Conservation (phyloP, 1,284 basidiomycete species). For the Clitocybe nebularis region DNA sequence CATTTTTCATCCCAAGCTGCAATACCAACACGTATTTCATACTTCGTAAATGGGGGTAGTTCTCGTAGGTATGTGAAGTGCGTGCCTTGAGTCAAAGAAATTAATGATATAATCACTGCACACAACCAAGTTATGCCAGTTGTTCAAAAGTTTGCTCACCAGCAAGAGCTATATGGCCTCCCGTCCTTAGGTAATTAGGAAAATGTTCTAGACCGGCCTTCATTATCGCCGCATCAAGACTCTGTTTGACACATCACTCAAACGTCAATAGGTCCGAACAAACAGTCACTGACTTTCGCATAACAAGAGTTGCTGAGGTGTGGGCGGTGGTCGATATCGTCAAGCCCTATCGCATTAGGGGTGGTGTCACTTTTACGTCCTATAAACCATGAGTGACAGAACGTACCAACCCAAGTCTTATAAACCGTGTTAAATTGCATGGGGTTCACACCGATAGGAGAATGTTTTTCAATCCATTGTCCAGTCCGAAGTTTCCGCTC, state of each 20-base stretch:
- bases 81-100: constrained; percentile 48
- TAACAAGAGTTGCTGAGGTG: constrained; percentile 79
- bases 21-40: constrained; percentile 66
- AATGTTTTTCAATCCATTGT: constrained; percentile 43
- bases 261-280: constrained; percentile 1
- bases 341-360: constrained; percentile 39
- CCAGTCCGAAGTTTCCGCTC: constrained; percentile 34
- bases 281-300: constrained; percentile 50
- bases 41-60: constrained; percentile 69
- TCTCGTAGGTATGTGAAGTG: constrained; percentile 77
- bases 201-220: constrained; percentile 45
- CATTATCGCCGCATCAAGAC: constrained; percentile 40
- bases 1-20: constrained; percentile 85
- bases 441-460: constrained; percentile 56
- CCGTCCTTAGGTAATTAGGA: constrained; percentile 59
- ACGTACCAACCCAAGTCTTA: constrained; percentile 49
- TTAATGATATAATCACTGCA: too few species aligned
- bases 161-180: constrained; percentile 69
- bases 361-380: neutral
- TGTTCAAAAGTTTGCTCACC: constrained; percentile 32
- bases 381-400: neutral
- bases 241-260: constrained; percentile 21
- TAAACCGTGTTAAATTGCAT: constrained; percentile 41
- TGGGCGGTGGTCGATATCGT: constrained; percentile 68
- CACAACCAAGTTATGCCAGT: neutral